A percentile compares a stretch with the other conserved stretches of the same genome.
Conservation (phyloP, 202 grass and related monocot genomes). For the Brachypodium distachyon region DNA sequence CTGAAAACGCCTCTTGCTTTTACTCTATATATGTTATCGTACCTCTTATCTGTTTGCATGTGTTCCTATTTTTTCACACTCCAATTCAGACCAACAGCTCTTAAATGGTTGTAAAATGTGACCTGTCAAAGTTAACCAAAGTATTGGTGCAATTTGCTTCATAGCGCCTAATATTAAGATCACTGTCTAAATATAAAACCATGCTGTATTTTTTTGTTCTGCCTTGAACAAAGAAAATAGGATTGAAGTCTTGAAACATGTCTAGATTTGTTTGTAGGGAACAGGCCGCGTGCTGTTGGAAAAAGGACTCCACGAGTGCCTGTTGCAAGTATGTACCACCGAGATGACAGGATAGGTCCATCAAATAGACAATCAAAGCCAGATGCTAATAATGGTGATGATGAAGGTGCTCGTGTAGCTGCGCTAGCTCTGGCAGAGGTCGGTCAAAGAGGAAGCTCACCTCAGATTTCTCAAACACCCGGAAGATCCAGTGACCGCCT, state of each 20-base stretch:
- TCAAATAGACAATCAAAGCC: constrained; percentile 43
- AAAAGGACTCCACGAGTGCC: constrained; percentile 96
- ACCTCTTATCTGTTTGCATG: background rate
- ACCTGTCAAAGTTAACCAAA: background rate
- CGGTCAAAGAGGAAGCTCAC: constrained; percentile 81
- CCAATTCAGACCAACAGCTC: background rate
- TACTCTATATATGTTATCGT: background rate
- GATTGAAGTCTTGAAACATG: constrained; percentile 36
- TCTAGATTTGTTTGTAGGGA: constrained; percentile 64
- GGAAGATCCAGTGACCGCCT: constrained; percentile 47
- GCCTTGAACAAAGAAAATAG: background rate
- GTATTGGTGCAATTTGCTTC: background rate
- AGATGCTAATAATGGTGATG: constrained; percentile 54
- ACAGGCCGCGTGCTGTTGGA: constrained; percentile 80
- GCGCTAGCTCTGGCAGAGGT: constrained; percentile 89
- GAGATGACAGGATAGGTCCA: constrained; percentile 41
- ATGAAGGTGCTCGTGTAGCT: constrained; percentile 88
- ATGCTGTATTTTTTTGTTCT: background rate
- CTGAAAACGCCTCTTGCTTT: background rate
- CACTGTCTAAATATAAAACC: background rate
- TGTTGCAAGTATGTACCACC: constrained; percentile 66
- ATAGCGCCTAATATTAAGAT: background rate
- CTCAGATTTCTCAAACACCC: constrained; percentile 70
- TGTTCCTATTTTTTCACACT: background rate
- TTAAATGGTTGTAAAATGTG: background rate